Evolutionary conservation across 2,329 filamentous ascomycete genomes (phyloP).

Genomic region (Aureobasidium namibiae): DNA sequence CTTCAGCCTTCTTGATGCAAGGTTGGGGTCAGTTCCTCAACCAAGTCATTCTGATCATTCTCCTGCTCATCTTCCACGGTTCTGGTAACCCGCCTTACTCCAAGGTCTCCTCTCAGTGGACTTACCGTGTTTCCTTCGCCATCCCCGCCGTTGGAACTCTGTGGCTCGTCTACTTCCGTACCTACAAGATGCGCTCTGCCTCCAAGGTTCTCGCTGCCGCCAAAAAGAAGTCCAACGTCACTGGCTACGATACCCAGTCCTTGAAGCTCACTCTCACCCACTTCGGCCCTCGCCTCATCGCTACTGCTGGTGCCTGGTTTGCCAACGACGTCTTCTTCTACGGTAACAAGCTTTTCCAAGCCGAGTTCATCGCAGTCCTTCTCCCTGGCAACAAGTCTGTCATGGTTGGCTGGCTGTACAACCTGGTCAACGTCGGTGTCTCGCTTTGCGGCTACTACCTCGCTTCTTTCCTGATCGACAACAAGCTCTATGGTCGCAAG

Average conservation of each 20-base stretch:
- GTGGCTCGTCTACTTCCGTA: conserved; percentile 94
- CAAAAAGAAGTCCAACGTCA: conserved; percentile 81
- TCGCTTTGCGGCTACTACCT: conserved; percentile 83
- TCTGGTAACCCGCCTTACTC: conserved; percentile 70
- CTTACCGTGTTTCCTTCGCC: conserved; percentile 86
- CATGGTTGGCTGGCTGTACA: conserved; percentile 86
- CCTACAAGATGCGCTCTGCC: conserved; percentile 86
- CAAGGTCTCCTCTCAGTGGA: conserved; percentile 70
- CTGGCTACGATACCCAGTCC: conserved; percentile 84
- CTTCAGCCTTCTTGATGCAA: conserved; percentile 94
- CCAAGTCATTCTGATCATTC: conserved; percentile 78
- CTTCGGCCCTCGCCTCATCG: conserved; percentile 79
- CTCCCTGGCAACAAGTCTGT: conserved; percentile 61
- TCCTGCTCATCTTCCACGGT: conserved; percentile 83
- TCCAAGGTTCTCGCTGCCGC: conserved; percentile 71
- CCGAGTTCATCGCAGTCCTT: conserved; percentile 78
- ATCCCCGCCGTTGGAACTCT: conserved; percentile 83
- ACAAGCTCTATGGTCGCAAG: conserved; percentile 93
- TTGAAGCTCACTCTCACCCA: conserved; percentile 68
- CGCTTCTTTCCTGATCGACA: conserved; percentile 82
- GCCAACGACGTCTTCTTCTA: conserved; percentile 99
- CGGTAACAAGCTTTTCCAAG: conserved; percentile 96
- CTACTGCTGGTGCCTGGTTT: conserved; percentile 86
- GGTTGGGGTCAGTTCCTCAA: conserved; percentile 96
- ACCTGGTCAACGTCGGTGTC: conserved; percentile 81